Conservation (phyloP, 768 basidiomycete species). For the Hygrocybe coccinea region DNA sequence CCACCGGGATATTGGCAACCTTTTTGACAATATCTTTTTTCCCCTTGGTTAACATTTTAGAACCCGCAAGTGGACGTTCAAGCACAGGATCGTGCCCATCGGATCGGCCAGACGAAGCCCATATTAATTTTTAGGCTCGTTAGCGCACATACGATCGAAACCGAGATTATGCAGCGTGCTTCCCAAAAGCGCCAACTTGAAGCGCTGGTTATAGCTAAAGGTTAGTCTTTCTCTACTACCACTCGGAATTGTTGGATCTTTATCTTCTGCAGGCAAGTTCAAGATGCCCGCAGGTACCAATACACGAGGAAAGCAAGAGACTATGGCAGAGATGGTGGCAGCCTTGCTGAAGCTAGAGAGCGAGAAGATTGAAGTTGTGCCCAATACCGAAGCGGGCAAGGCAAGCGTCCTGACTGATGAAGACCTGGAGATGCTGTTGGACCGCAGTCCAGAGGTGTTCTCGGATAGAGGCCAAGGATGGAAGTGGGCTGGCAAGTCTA, state of each 20-base stretch:
- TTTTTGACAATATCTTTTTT: no score
- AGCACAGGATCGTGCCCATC: conserved; percentile 92
- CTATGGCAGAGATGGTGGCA: conserved; percentile 78
- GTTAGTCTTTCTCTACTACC: conserved; percentile 24
- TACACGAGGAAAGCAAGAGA: conserved; percentile 49
- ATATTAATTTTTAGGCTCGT: conserved; percentile 87
- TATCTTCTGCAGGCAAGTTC: conserved; percentile 72
- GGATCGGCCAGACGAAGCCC: conserved; percentile 90
- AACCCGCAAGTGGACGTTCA: conserved; percentile 97
- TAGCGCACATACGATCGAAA: conserved; percentile 85
- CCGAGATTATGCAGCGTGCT: conserved; percentile 82
- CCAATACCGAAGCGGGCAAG: conserved; percentile 64
- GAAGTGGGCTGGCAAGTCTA: conserved; percentile 45
- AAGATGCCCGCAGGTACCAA: conserved; percentile 60
- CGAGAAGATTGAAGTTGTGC: conserved; percentile 85
- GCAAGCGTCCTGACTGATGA: conserved; percentile 72
- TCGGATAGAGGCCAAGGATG: conserved; percentile 66
- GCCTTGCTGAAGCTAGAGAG: conserved; percentile 77
- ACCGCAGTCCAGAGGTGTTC: conserved; percentile 72
- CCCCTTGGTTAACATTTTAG: no score
- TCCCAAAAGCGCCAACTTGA: conserved; percentile 86
- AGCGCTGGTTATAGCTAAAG: conserved; percentile 91
- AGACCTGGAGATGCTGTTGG: conserved; percentile 76
- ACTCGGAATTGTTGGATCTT: background rate
- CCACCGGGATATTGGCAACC: no score